Evolutionary conservation across 768 basidiomycete genomes (phyloP).

Genomic region (Termitomyces sp.): DNA sequence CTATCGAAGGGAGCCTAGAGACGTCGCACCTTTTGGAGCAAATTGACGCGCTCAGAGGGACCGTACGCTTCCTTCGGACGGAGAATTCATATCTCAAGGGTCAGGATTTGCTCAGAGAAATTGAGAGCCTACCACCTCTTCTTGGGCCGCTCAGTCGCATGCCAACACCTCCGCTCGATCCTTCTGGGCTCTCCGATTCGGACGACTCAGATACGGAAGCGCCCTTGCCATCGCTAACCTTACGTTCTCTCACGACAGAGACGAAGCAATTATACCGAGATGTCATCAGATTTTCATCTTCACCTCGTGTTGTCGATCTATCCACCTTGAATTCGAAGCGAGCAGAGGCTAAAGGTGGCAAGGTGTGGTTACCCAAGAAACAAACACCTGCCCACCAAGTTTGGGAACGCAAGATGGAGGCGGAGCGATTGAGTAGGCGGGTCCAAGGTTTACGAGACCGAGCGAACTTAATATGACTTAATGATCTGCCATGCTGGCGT

Average conservation of each 20-base stretch:
- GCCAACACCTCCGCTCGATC: slow-evolving; percentile 65
- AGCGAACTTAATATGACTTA: slow-evolving; percentile 39
- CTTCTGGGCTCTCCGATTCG: slow-evolving; percentile 66
- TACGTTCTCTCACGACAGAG: slow-evolving; percentile 74
- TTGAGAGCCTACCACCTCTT: slow-evolving; percentile 72
- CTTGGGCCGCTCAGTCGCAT: slow-evolving; percentile 42
- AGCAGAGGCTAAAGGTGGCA: slow-evolving; percentile 44
- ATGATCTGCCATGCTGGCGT: no score
- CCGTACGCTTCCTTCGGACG: slow-evolving; percentile 87
- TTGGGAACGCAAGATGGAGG: slow-evolving; percentile 71
- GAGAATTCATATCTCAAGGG: slow-evolving; percentile 95
- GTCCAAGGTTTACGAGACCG: slow-evolving; percentile 71
- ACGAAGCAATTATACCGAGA: slow-evolving; percentile 87
- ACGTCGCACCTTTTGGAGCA: slow-evolving; percentile 88
- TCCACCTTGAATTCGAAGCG: slow-evolving; percentile 54
- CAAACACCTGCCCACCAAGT: slow-evolving; percentile 81
- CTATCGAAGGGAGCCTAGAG: slow-evolving; percentile 79
- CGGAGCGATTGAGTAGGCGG: slow-evolving; percentile 63
- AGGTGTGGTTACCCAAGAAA: slow-evolving; percentile 79
- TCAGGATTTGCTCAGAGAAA: slow-evolving; percentile 82
- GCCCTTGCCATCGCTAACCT: slow-evolving; percentile 42
- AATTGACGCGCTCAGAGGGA: slow-evolving; percentile 89
- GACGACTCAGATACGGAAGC: slow-evolving; percentile 54
- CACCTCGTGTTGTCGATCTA: slow-evolving; percentile 84
- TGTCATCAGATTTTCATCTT: slow-evolving; percentile 81